A percentile compares a stretch with the other conserved stretches of the same genome.
phyloP scores from a whole-genome alignment of 345 rosid species.

The Schrenkiella parvula region DNA sequence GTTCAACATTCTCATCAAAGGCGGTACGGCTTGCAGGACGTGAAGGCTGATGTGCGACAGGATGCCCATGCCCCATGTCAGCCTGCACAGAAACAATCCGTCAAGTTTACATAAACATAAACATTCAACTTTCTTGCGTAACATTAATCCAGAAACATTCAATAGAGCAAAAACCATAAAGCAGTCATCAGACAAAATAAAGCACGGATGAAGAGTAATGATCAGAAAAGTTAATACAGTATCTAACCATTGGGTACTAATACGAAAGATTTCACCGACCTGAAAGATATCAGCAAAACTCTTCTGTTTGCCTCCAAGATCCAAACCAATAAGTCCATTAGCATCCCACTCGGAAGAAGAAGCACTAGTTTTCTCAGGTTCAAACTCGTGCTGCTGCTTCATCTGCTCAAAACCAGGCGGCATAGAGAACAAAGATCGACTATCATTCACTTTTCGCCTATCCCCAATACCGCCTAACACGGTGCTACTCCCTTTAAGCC shows the following conservation, averaged over 20 bases:
- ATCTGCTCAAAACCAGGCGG: conserved; percentile 76
- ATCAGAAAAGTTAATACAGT: no score
- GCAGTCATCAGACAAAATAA: conserved; percentile 2
- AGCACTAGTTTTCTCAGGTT: conserved; percentile 29
- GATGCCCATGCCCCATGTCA: conserved; percentile 41
- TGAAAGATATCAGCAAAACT: conserved; percentile 83
- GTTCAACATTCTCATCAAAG: conserved; percentile 56
- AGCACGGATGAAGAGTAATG: no score
- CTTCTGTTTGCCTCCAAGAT: conserved; percentile 64
- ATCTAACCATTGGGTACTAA: not conserved
- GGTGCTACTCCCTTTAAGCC: conserved; percentile 59
- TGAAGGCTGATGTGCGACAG: conserved; percentile 14
- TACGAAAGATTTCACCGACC: conserved; percentile 40
- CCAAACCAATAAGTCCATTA: conserved; percentile 75
- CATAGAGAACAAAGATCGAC: conserved; percentile 51
- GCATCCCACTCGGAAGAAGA: conserved; percentile 70
- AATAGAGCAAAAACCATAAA: conserved; percentile 6
- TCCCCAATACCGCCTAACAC: conserved; percentile 70
- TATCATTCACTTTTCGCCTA: conserved; percentile 44
- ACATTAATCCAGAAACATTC: not conserved
- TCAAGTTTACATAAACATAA: not conserved
- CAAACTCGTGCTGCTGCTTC: conserved; percentile 41
- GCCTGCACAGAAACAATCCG: conserved; percentile 43
- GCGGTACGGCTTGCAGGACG: conserved; percentile 81
- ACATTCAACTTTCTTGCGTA: no score